Evolutionary conservation across 345 rosid species (phyloP).

Genomic region (Cochlearia excelsa): DNA sequence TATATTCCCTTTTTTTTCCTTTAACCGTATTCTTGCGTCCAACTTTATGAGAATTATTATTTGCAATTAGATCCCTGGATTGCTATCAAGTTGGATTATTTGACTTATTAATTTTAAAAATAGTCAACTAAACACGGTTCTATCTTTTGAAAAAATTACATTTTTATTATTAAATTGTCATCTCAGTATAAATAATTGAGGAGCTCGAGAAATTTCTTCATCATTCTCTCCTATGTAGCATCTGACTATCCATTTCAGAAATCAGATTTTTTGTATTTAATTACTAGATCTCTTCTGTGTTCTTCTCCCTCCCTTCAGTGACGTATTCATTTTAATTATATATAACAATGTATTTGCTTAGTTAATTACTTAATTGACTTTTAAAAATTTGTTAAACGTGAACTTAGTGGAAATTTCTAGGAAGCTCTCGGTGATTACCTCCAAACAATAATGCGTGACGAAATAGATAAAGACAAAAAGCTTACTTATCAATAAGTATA

Average conservation of each 20-base stretch:
- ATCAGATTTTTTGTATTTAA: conserved; percentile 5
- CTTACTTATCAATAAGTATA: background rate
- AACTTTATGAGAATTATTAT: too few relatives aligned
- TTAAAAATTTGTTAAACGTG: background rate
- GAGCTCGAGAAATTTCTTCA: conserved; percentile 31
- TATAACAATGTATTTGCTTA: background rate
- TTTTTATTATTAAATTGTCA: conserved; percentile 10
- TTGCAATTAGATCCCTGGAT: too few relatives aligned
- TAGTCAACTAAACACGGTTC: too few relatives aligned
- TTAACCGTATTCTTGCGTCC: too few relatives aligned
- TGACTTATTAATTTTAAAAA: too few relatives aligned
- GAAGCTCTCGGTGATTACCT: background rate
- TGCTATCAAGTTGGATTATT: too few relatives aligned
- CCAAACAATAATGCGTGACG: conserved; percentile 17
- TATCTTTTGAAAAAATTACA: too few relatives aligned
- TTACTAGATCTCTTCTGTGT: conserved; percentile 13
- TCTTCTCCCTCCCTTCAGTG: conserved; percentile 1
- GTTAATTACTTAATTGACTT: background rate
- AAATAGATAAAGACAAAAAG: conserved; percentile 20
- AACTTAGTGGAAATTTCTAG: background rate
- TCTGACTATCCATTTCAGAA: conserved; percentile 29
- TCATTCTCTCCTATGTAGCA: conserved; percentile 6
- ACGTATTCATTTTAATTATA: background rate
- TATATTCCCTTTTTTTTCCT: too few relatives aligned
- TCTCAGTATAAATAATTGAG: conserved; percentile 20